Percentiles rank a stretch among this genome's conserved stretches.
These are phyloP conservation scores for Sutorius eximius DNA, from an alignment of 1,284 basidiomycete species.

Conservation along the genomic window DNA sequence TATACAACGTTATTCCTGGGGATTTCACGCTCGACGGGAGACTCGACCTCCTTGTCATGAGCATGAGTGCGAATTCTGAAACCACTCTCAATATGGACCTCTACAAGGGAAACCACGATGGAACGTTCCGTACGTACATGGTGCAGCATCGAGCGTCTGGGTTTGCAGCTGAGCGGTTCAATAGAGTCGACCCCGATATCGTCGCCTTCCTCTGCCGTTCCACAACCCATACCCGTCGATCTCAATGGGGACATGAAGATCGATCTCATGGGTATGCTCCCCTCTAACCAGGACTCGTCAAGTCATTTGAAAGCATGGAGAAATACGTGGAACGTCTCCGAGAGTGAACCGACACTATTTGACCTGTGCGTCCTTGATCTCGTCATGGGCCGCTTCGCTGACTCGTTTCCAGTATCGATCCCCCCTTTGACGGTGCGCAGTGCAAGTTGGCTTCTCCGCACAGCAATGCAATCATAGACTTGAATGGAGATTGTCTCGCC, in stretches of 20 bases:
- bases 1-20: slow-evolving; percentile 84
- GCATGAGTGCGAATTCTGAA: slow-evolving; percentile 65
- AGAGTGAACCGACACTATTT: slow-evolving; percentile 53
- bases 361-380: slow-evolving; percentile 47
- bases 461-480: slow-evolving; percentile 92
- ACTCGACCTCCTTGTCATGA: slow-evolving; percentile 89
- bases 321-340: slow-evolving; percentile 71
- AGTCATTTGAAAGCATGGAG: slow-evolving; percentile 66
- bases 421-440: slow-evolving; percentile 59
- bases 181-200: slow-evolving; percentile 42
- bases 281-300: slow-evolving; percentile 37
- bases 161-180: slow-evolving; percentile 31
- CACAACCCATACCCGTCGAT: slow-evolving; percentile 88
- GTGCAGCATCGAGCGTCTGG: background rate
- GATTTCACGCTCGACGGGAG: slow-evolving; percentile 93
- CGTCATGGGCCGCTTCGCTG: slow-evolving; percentile 1
- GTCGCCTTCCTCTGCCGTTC: slow-evolving; percentile 61
- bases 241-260: slow-evolving; percentile 86
- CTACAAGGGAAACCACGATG: slow-evolving; percentile 61
- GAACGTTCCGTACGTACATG: slow-evolving; percentile 65
- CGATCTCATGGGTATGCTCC: slow-evolving; percentile 76
- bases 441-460: slow-evolving; percentile 87
- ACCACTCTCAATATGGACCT: slow-evolving; percentile 64
- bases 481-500: slow-evolving; percentile 95
- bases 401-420: slow-evolving; percentile 47